Evolutionary conservation across 2,329 filamentous ascomycete genomes (phyloP).

Genomic region (Talaromyces sp.): DNA sequence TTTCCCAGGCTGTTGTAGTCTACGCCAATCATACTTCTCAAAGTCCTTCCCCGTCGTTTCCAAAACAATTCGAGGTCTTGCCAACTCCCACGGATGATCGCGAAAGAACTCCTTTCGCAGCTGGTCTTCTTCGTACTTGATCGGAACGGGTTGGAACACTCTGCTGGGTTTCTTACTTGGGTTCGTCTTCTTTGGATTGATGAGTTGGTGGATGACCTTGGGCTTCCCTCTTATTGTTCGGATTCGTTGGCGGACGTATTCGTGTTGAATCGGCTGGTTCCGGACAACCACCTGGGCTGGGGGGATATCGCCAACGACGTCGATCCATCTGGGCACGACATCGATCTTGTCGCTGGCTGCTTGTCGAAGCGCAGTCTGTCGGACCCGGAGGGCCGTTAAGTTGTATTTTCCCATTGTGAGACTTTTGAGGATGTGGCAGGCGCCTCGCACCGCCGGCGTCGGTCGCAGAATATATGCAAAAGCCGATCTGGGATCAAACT

Average conservation of each 20-base stretch:
- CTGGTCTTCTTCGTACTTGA: slow-evolving; percentile 76
- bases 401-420: slow-evolving; percentile 41
- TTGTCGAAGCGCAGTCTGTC: slow-evolving; percentile 36
- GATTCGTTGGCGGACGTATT: slow-evolving; percentile 34
- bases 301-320: slow-evolving; percentile 51
- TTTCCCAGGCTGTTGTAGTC: slow-evolving; percentile 66
- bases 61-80: slow-evolving; percentile 75
- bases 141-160: slow-evolving; percentile 71
- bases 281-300: slow-evolving; percentile 56
- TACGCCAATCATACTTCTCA: slow-evolving; percentile 72
- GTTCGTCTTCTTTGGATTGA: slow-evolving; percentile 38
- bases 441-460: background rate
- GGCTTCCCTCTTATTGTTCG: slow-evolving; percentile 23
- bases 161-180: slow-evolving; percentile 61
- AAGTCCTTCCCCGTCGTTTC: slow-evolving; percentile 81
- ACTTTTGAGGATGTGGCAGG: background rate
- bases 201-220: slow-evolving; percentile 30
- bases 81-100: slow-evolving; percentile 97
- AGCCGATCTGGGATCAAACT: background rate
- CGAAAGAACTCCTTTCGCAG: slow-evolving; percentile 78
- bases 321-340: slow-evolving; percentile 48
- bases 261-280: slow-evolving; percentile 46
- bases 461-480: background rate
- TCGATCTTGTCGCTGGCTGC: slow-evolving; percentile 29
- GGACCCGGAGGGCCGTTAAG: slow-evolving; percentile 40